Evolutionary conservation across 768 basidiomycete genomes (phyloP).

Genomic region (Pulveroboletus frians): DNA sequence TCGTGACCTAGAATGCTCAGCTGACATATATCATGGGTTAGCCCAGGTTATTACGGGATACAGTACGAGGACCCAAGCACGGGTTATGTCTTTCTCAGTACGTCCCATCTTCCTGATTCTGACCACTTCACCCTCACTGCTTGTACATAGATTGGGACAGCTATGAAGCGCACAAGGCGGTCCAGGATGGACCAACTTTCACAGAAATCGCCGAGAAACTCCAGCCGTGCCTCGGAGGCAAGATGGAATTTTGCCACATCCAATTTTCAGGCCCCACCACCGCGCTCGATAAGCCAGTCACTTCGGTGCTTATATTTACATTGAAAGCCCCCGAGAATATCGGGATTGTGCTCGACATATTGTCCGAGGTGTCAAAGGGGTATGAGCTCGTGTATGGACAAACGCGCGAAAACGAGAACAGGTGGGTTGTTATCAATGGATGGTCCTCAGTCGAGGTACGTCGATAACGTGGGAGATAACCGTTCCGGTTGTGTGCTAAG

Average conservation of each 20-base stretch:
- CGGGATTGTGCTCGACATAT: conserved; percentile 4
- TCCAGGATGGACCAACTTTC: conserved; percentile 7
- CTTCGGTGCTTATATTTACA: conserved; percentile 14
- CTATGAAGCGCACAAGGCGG: conserved; percentile 15
- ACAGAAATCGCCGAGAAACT: not conserved
- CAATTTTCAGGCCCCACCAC: conserved; percentile 12
- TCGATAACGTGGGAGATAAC: not conserved
- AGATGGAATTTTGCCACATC: conserved; percentile 18
- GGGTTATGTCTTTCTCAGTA: conserved; percentile 17
- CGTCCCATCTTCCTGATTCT: not conserved
- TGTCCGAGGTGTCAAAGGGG: conserved; percentile 11
- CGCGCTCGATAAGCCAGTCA: conserved; percentile 22
- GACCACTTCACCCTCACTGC: not conserved
- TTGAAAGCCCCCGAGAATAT: conserved; percentile 25
- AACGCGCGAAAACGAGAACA: conserved; percentile 18
- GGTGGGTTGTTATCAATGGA: conserved; percentile 15
- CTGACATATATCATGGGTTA: not conserved
- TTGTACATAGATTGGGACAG: conserved; percentile 25
- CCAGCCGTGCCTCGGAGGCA: conserved; percentile 3
- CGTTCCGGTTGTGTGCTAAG: not conserved
- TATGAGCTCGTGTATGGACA: conserved; percentile 18
- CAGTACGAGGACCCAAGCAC: conserved; percentile 16
- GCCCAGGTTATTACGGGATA: conserved; percentile 17
- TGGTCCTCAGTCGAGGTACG: conserved; percentile 26
- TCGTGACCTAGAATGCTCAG: not conserved